These are phyloP conservation scores for Picea sitchensis DNA, from an alignment of 75 land plant species.

Conservation along the genomic window DNA sequence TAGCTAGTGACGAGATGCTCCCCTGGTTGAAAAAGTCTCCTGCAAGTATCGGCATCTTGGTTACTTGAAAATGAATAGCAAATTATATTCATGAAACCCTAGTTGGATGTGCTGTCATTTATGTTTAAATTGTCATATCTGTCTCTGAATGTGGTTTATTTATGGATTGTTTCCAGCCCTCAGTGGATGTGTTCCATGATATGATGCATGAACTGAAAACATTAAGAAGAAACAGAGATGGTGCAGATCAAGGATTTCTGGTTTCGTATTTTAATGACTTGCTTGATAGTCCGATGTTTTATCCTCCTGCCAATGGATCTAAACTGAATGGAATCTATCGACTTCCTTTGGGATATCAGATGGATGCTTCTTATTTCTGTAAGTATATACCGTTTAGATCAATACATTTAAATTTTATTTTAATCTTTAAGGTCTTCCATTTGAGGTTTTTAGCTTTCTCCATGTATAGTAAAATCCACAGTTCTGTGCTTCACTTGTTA, in stretches of 20 bases:
- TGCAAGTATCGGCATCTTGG: background rate
- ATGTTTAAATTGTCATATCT: background rate
- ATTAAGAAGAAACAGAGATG: conserved; percentile 67
- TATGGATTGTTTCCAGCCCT: conserved; percentile 63
- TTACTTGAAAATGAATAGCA: background rate
- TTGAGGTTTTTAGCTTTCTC: too few relatives aligned
- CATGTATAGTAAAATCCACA: background rate
- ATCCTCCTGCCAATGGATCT: conserved; percentile 80
- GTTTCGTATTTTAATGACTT: conserved; percentile 72
- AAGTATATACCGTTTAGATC: conserved; percentile 25
- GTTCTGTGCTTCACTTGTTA: background rate
- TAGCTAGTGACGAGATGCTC: background rate
- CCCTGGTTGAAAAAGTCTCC: background rate
- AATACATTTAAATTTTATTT: background rate
- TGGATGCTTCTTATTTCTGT: conserved; percentile 99
- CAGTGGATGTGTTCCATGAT: conserved; percentile 56
- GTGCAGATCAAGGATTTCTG: conserved; percentile 95
- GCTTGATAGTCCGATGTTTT: conserved; percentile 82
- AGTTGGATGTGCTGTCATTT: background rate
- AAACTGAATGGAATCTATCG: conserved; percentile 76
- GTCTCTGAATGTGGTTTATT: background rate
- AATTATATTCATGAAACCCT: background rate
- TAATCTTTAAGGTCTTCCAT: too few relatives aligned
- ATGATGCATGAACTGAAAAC: conserved; percentile 63
- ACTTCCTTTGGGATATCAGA: conserved; percentile 95